Conservation (phyloP, 139 green algal species). For the Chlorella sp. region DNA sequence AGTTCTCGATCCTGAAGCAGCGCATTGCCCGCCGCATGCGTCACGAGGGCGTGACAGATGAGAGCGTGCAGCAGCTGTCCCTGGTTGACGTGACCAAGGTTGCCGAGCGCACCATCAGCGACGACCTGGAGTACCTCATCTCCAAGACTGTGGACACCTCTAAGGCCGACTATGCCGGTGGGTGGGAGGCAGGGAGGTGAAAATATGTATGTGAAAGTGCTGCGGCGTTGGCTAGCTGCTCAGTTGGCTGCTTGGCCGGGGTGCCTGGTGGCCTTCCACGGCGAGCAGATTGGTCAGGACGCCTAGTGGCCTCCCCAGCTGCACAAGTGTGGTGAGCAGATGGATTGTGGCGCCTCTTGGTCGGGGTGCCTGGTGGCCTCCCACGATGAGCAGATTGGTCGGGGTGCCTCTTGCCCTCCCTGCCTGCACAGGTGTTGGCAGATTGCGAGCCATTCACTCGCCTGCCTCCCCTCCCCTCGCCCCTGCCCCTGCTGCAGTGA, state of each 20-base stretch:
- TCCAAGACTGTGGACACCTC: conserved; percentile 75
- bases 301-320: too few relatives aligned
- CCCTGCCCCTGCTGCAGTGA: conserved; percentile 45
- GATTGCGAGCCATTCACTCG: neutral
- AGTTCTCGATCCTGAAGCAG: conserved; percentile 91
- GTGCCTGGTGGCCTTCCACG: neutral
- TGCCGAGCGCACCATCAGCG: conserved; percentile 83
- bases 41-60: conserved; percentile 46
- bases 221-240: neutral
- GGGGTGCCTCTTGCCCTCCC: neutral
- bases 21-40: conserved; percentile 76
- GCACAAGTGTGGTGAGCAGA: neutral
- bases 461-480: neutral
- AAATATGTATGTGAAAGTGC: too few relatives aligned
- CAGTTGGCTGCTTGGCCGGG: neutral
- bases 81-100: conserved; percentile 82
- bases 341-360: too few relatives aligned
- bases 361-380: neutral
- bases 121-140: conserved; percentile 92
- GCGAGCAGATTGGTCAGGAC: neutral
- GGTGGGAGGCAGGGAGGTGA: neutral
- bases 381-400: neutral
- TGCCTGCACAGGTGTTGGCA: too few relatives aligned
- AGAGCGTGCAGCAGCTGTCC: conserved; percentile 49
- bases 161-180: conserved; percentile 84